Conservation (phyloP, 2,329 filamentous ascomycete species). For the Hypoxylon sp. region DNA sequence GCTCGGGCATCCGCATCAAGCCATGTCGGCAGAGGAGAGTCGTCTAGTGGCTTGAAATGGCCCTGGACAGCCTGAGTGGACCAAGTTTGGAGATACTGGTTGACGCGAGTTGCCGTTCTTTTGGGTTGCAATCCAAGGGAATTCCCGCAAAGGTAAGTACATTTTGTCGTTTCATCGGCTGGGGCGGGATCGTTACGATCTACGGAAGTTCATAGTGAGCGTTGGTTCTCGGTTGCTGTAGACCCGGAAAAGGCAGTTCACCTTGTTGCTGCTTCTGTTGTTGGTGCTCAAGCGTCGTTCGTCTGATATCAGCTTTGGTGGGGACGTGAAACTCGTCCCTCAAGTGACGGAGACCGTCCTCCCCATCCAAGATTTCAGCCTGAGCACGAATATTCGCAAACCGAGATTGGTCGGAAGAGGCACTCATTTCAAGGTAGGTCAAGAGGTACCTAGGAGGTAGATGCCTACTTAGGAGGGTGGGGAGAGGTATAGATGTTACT, state of each 20-base stretch:
- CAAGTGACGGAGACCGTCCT: conserved; percentile 50
- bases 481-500: background rate
- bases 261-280: conserved; percentile 35
- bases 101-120: conserved; percentile 74
- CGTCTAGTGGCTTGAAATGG: conserved; percentile 77
- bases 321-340: conserved; percentile 54
- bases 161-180: conserved; percentile 50
- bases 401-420: conserved; percentile 42
- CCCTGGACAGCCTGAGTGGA: conserved; percentile 82
- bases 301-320: conserved; percentile 52
- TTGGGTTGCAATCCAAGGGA: conserved; percentile 82
- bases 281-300: conserved; percentile 49
- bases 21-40: conserved; percentile 75
- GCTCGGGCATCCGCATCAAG: conserved; percentile 79
- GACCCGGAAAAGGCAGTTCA: conserved; percentile 42
- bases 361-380: conserved; percentile 51
- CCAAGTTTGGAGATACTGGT: conserved; percentile 81
- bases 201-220: conserved; percentile 48
- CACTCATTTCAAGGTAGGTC: conserved; percentile 42
- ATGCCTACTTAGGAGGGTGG: background rate
- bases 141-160: conserved; percentile 84
- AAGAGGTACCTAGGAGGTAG: background rate
- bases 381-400: conserved; percentile 50
- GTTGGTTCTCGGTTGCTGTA: conserved; percentile 30
- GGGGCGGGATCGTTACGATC: conserved; percentile 48